A percentile compares a stretch with the other conserved stretches of the same genome.
Conservation (phyloP, 1,284 basidiomycete genomes). For the Cryptococcus sp. region DNA sequence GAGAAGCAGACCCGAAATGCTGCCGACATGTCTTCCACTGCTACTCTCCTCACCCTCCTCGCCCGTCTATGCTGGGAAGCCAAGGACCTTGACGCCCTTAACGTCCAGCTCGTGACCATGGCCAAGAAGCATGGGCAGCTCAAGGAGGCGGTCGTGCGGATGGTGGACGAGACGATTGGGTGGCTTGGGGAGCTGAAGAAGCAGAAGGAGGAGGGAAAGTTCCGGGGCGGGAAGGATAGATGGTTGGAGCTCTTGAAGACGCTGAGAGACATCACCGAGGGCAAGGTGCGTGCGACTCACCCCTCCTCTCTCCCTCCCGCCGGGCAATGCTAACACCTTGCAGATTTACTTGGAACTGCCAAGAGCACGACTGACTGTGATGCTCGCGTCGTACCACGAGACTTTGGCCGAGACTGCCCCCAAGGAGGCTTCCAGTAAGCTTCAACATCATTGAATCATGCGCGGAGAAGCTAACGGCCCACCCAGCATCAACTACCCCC, state of each 20-base stretch:
- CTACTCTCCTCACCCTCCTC: conserved; percentile 73
- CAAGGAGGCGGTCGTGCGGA: conserved; percentile 80
- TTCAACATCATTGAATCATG: too few species aligned
- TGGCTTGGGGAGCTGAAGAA: conserved; percentile 68
- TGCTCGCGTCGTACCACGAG: conserved; percentile 81
- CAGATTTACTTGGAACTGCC: conserved; percentile 98
- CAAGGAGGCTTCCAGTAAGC: conserved; percentile 36
- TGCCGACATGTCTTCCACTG: conserved; percentile 86
- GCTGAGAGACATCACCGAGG: conserved; percentile 87
- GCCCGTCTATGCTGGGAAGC: conserved; percentile 66
- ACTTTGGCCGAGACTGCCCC: conserved; percentile 53
- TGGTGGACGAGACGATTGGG: conserved; percentile 80
- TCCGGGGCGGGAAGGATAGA: conserved; percentile 62
- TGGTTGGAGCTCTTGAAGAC: conserved; percentile 89
- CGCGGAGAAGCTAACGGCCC: not conserved
- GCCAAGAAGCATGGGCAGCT: conserved; percentile 98
- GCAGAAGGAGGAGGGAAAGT: conserved; percentile 45
- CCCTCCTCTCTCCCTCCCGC: too few species aligned
- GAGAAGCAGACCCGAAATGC: conserved; percentile 99
- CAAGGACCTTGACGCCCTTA: conserved; percentile 64
- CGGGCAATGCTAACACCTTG: not conserved
- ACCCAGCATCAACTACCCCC: conserved; percentile 7
- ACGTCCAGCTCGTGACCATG: conserved; percentile 67
- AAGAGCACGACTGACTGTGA: conserved; percentile 84
- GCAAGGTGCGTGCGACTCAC: conserved; percentile 63